Evolutionary conservation across 2,329 filamentous ascomycete genomes (phyloP), one percentile per base, ranked within the genome.

Genomic region (Penicillium rolfsii): DNA sequence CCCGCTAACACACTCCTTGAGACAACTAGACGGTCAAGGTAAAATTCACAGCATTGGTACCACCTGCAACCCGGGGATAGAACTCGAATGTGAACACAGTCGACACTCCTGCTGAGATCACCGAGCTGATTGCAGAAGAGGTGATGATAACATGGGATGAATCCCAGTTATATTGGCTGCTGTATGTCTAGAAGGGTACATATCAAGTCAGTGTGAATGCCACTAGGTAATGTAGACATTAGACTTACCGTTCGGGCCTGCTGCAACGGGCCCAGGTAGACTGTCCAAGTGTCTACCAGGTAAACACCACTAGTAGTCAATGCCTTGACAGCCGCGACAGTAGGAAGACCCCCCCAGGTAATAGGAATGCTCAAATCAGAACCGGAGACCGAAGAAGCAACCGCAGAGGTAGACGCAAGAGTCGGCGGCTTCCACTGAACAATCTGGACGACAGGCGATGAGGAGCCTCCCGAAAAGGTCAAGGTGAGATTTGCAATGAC

Each of bases 241-340:
- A 11, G 26, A 65, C 64, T 64, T 64, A 76, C 80, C 16, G 77
- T 69, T 12, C 70, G 67, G 1, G 74, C 81, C 63, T 84, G 77
- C 67, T 87, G 83, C 26, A 87, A 69, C 2, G 81, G 76, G 0
- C 82, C 81, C 1, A 87, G 71, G 33, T 78, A 84, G 66, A 79
- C 71, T 0, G 85, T 87, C 83, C 83, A 88, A 53, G 82, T 79
- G 63, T 88, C 85, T 4, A 84, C 77, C 6, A 87, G 68, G 55
- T 79, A 84, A 6, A 72, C 76, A 1, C 83, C 83, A 61, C 84
- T 82, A 1, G 67, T 71, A 22, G 78, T 79, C 5, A 82, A 49
- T 9, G 84, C 83, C 64, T 83, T 82, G 2, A 86, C 79, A 0
- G 85, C 77, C 0, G 85, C 84, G 0, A 82, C 73, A 5, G 77